These are phyloP conservation scores for Oryza longistaminata DNA, from an alignment of 176 grass and related monocot genomes.

Conservation along the genomic window DNA sequence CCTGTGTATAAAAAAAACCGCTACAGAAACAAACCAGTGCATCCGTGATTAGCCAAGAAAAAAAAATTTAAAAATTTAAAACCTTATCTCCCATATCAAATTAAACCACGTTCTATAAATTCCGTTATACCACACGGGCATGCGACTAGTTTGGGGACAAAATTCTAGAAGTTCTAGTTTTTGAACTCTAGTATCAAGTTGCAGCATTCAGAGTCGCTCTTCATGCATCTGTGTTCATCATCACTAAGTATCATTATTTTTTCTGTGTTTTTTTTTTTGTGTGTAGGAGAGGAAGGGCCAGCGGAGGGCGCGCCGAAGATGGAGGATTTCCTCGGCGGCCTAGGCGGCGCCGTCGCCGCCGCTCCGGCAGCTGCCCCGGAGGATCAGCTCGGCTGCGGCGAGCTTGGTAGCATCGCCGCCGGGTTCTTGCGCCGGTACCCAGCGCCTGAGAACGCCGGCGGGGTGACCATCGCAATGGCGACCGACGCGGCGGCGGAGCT, in stretches of 20 bases:
- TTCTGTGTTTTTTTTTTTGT: background rate
- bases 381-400: constrained; percentile 40
- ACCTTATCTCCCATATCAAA: too few species aligned
- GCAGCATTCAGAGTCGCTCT: too few species aligned
- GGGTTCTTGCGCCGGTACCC: constrained; percentile 61
- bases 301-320: constrained; percentile 60
- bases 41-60: too few species aligned
- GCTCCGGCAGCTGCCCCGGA: background rate
- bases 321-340: constrained; percentile 78
- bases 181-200: too few species aligned
- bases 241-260: background rate
- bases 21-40: too few species aligned
- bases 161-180: too few species aligned
- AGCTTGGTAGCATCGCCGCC: constrained; percentile 84
- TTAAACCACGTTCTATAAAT: too few species aligned
- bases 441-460: constrained; percentile 28
- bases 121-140: too few species aligned
- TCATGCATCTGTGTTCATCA: background rate
- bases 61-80: too few species aligned
- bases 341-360: background rate
- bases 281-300: constrained; percentile 27
- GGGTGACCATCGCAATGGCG: constrained; percentile 37
- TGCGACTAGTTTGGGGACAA: too few species aligned
- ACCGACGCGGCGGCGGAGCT: constrained; percentile 26
- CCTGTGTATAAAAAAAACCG: too few species aligned